These are phyloP conservation scores for Suillus sp. DNA, from an alignment of 768 basidiomycete genomes.

Conservation along the genomic window DNA sequence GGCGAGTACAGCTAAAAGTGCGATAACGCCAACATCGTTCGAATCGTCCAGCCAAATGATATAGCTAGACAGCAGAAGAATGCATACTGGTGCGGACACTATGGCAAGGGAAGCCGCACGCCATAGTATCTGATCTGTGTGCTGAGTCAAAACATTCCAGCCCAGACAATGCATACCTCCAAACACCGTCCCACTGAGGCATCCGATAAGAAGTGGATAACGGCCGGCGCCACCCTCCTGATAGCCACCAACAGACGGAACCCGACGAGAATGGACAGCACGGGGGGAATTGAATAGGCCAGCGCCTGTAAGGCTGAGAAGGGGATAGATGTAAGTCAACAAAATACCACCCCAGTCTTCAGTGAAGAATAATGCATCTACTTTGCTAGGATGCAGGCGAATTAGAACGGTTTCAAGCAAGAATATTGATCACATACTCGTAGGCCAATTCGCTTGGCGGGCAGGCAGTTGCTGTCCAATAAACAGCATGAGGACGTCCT, in stretches of 20 bases:
- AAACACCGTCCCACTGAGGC: slow-evolving; percentile 21
- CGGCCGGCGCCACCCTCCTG: fast-evolving
- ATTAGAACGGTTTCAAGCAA: not conserved
- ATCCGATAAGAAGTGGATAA: not conserved
- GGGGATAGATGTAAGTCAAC: not conserved
- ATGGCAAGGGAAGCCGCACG: slow-evolving; percentile 21
- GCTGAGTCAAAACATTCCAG: slow-evolving; percentile 25
- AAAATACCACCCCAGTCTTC: too few species aligned
- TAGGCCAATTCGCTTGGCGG: not conserved
- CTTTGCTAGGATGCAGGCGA: not conserved
- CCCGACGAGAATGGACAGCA: not conserved
- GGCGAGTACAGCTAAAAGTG: not conserved
- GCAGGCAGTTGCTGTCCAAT: not conserved
- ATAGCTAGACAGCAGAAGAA: not conserved
- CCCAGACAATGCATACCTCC: slow-evolving; percentile 31
- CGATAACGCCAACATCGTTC: not conserved
- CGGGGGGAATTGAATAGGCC: not conserved
- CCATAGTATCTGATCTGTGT: slow-evolving; percentile 25
- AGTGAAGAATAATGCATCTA: not conserved
- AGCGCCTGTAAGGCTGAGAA: not conserved
- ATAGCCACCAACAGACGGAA: slow-evolving; percentile 3
- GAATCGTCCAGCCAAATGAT: not conserved
- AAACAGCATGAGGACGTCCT: slow-evolving; percentile 16
- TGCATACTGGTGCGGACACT: not conserved
- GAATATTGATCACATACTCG: not conserved